A percentile compares a stretch with the other conserved stretches of the same genome.
Evolutionary conservation across 78 protist genomes (phyloP).

Genomic region (Diacronema lutheri): DNA sequence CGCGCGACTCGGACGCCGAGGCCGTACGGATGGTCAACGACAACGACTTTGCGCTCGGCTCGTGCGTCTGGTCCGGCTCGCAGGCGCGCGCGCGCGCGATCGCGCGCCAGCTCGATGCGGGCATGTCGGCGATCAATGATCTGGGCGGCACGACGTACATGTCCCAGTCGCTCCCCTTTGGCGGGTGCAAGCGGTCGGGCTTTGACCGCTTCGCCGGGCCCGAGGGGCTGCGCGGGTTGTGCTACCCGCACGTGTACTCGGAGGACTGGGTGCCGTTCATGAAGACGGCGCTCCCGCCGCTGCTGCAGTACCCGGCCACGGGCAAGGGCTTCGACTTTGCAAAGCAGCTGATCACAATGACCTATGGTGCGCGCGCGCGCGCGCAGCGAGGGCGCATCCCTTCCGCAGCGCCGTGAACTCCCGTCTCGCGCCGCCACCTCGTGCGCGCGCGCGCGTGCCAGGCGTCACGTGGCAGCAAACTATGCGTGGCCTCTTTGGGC

Average conservation of each 20-base stretch:
- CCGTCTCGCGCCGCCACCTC: too few species aligned
- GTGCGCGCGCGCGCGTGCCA: too few species aligned
- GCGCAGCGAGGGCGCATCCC: too few species aligned
- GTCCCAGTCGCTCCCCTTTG: slow-evolving; percentile 19
- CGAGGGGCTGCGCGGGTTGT: slow-evolving; percentile 13
- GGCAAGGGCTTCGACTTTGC: neutral
- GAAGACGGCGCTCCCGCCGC: neutral
- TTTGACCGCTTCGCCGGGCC: slow-evolving; percentile 10
- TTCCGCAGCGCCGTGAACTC: too few species aligned
- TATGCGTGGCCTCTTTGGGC: too few species aligned
- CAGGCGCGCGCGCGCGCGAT: neutral
- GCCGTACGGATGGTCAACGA: neutral
- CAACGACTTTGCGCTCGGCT: slow-evolving; percentile 3
- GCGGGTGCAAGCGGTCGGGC: slow-evolving; percentile 12
- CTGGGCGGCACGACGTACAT: neutral
- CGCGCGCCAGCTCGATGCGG: neutral
- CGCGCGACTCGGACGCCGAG: neutral
- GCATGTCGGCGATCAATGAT: neutral
- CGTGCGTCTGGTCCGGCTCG: neutral
- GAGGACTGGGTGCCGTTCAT: neutral
- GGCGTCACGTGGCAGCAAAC: too few species aligned
- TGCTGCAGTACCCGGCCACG: neutral
- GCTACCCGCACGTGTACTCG: neutral
- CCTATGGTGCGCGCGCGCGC: neutral
- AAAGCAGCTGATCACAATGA: neutral